These are phyloP conservation scores for Alternaria sp. DNA, from an alignment of 2,329 filamentous ascomycete species.

Conservation along the genomic window DNA sequence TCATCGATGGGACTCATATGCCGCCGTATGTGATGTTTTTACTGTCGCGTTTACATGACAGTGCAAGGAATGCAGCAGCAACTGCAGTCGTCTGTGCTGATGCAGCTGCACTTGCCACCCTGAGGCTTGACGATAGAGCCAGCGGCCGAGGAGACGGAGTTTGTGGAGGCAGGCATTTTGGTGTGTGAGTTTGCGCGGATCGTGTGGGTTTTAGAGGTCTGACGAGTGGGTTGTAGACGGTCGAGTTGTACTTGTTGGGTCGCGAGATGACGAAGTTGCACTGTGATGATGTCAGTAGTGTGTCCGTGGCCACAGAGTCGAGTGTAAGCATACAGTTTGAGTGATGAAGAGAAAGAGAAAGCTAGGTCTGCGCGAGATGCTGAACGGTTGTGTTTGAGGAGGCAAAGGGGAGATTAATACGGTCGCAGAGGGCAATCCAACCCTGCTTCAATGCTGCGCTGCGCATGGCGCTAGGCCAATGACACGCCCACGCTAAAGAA, in stretches of 20 bases:
- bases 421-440: slow-evolving; percentile 14
- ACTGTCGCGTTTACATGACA: slow-evolving; percentile 43
- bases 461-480: slow-evolving; percentile 23
- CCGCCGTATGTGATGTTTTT: background rate
- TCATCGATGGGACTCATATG: background rate
- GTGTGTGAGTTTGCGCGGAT: background rate
- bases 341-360: background rate
- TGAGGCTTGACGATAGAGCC: slow-evolving; percentile 49
- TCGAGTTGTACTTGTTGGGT: background rate
- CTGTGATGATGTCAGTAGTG: slow-evolving; percentile 8
- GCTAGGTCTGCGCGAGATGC: background rate
- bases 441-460: slow-evolving; percentile 30
- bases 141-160: slow-evolving; percentile 42
- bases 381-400: background rate
- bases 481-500: slow-evolving; percentile 20
- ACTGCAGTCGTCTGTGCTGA: slow-evolving; percentile 43
- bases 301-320: background rate
- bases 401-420: slow-evolving; percentile 22
- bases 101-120: slow-evolving; percentile 41
- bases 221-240: background rate
- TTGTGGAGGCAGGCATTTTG: slow-evolving; percentile 47
- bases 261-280: background rate
- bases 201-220: background rate
- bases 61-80: slow-evolving; percentile 51
- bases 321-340: background rate